Evolutionary conservation across 116 monocot species (phyloP).

Genomic region (Iris pallida): DNA sequence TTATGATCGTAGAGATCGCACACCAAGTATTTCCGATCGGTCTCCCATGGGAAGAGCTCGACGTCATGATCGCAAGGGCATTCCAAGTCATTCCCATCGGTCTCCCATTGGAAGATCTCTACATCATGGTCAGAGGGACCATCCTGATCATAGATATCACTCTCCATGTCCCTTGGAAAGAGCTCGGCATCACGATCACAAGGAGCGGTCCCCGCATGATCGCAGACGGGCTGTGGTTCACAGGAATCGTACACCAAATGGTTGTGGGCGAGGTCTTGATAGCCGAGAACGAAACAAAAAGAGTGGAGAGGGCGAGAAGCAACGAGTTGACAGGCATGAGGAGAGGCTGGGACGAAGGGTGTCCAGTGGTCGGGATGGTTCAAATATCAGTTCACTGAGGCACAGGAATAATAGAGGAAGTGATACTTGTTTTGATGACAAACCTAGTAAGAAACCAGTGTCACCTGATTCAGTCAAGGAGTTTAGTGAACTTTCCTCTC

Average conservation of each 20-base stretch:
- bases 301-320: conserved; percentile 35
- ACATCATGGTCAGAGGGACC: conserved; percentile 20
- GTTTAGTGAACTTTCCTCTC: conserved; percentile 30
- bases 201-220: conserved; percentile 23
- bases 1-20: conserved; percentile 17
- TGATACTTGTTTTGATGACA: too few species aligned
- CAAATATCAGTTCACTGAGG: conserved; percentile 27
- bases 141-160: too few species aligned
- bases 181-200: conserved; percentile 3
- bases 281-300: conserved; percentile 31
- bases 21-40: conserved; percentile 8
- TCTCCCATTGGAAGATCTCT: conserved; percentile 32
- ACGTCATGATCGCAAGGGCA: conserved; percentile 19
- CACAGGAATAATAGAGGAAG: conserved; percentile 34
- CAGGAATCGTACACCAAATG: too few species aligned
- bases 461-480: conserved; percentile 21
- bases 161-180: too few species aligned
- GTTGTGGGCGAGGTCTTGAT: too few species aligned
- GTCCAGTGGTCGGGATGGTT: conserved; percentile 29
- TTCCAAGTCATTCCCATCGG: conserved; percentile 32
- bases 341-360: conserved; percentile 35
- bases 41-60: conserved; percentile 23
- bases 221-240: conserved; percentile 9
- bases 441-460: conserved; percentile 32
- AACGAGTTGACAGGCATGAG: conserved; percentile 29